Base-by-base conservation (phyloP, 2,329 filamentous ascomycete genomes). In the Ampelomyces quisqualis region DNA sequence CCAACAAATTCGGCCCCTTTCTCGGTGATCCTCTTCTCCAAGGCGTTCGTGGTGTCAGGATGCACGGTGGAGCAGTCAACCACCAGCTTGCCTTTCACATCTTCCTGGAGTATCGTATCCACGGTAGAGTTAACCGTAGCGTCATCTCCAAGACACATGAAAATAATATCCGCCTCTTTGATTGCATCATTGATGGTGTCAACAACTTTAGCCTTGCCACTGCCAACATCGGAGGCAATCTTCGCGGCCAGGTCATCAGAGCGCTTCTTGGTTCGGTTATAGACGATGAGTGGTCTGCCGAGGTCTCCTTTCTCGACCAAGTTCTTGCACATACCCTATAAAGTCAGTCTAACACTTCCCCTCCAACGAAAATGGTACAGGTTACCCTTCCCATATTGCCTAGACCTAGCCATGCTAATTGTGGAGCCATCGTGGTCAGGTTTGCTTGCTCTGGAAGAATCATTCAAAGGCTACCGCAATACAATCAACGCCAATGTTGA, bases 31-130 rank as follows among this genome's bases (percentile, higher is more conserved):
- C 69, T 73, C 53, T 80, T 73, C 18, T 83, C 83, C 3, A 88
- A 68, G 18, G 74, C 75, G 46, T 87, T 79, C 1, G 86, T 87
- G 3, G 86, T 89, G 40, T 90, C 85, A 0, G 90, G 90, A 66
- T 93, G 86, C 23, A 95, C 80, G 18, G 90, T 95, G 3, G 88
- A 93, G 75, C 86, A 90, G 62, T 95, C 90, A 21, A 95, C 78
- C 53, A 95, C 84, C 11, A 93, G 73, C 71, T 95, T 95, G 47
- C 81, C 82, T 19, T 75, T 75, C 13, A 87, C 70, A 42, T 81
- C 71, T 13, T 70, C 61, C 33, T 77, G 57, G 3, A 88, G 70
- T 20, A 85, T 78, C 3, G 75, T 64, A 28, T 76, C 67, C 45
- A 88, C 77, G 14, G 81, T 80, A 4, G 77, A 71, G 42, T 81